A percentile compares a stretch with the other conserved stretches of the same genome.
phyloP scores from a whole-genome alignment of 1,139 yeast species.

The Blastobotrys ciferrii region DNA sequence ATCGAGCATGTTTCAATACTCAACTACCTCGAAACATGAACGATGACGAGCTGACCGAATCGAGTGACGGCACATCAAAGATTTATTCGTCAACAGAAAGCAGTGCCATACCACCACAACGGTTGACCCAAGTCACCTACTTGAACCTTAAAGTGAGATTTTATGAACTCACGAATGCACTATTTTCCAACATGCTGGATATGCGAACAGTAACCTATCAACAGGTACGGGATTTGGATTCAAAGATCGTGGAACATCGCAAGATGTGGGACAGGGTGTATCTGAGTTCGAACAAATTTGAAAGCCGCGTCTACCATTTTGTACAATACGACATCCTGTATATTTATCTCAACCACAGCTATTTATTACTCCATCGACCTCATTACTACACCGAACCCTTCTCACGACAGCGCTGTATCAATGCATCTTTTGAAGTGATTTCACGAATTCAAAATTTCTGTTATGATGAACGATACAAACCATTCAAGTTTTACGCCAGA shows the following conservation, averaged over 20 bases:
- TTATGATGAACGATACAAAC: slow-evolving; percentile 5
- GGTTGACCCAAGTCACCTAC: slow-evolving; percentile 1
- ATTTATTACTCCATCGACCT: slow-evolving; percentile 8
- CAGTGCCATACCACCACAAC: neutral
- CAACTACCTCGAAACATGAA: neutral
- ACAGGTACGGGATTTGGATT: slow-evolving; percentile 3
- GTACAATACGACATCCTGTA: slow-evolving; percentile 5
- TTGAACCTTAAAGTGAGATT: slow-evolving; percentile 1
- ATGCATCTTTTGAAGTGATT: slow-evolving; percentile 1
- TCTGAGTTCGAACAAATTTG: neutral
- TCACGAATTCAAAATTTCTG: slow-evolving; percentile 1
- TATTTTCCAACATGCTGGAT: neutral
- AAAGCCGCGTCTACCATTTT: neutral
- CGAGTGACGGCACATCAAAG: neutral
- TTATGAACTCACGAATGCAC: neutral
- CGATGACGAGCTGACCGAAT: neutral
- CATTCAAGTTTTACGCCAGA: slow-evolving; percentile 5
- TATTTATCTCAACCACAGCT: slow-evolving; percentile 6
- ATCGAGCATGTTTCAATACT: neutral
- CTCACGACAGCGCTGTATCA: slow-evolving; percentile 7
- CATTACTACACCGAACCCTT: slow-evolving; percentile 5
- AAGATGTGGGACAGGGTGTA: slow-evolving; percentile 3
- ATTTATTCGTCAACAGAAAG: neutral
- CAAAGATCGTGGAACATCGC: slow-evolving; percentile 4
- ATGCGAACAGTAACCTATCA: neutral